Evolutionary conservation across 1,139 yeast species (phyloP), one percentile per base, ranked within the genome.

Genomic region (Yamadazyma buinensis): DNA sequence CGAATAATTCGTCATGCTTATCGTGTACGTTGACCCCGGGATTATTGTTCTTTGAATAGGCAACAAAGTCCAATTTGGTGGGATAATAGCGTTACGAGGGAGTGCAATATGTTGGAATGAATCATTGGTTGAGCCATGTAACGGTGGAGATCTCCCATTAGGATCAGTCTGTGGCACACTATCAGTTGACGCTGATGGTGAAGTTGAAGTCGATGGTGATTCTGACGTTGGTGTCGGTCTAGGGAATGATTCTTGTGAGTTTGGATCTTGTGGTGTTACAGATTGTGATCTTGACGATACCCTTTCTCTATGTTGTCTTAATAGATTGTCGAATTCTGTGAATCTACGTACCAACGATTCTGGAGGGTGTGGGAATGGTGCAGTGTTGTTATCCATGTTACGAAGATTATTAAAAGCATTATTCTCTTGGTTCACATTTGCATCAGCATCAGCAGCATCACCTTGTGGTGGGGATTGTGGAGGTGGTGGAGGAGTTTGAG

Each of bases 11-110:
- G 61, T 55, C 28, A 54, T 36, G 23, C 41, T 40, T 6, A 60
- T 57, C n/a, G 34, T 39, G 35, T 54, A 59, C 18, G 40, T 39
- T 2, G 20, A 35, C 6, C 35, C 41, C 10, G 38, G 41, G 4
- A 38, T 37, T 2, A 35, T 24, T 34, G 42, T 40, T 17, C 34
- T 35, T 26, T 44, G 43, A 7, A 61, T 34, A 2, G 71, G 71
- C 15, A 64, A 38, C 6, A 61, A 26, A 1, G 57, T 46, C 69
- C 70, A 64, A 28, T 55, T 56, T 2, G 66, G 66, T 6, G 71
- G 71, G 9, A 61, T 34, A 3, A 60, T 28, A 2, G 66, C 62
- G 22, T 44, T 47, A 2, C 41, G 36, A 3, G 67, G 65, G 21
- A 54, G 44, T 4, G 35, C 29, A 12, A 59, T 50, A 3, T 50